Evolutionary conservation across 1,284 basidiomycete genomes (phyloP), one percentile per base, ranked within the genome.

Genomic region (Ustilago hordei): DNA sequence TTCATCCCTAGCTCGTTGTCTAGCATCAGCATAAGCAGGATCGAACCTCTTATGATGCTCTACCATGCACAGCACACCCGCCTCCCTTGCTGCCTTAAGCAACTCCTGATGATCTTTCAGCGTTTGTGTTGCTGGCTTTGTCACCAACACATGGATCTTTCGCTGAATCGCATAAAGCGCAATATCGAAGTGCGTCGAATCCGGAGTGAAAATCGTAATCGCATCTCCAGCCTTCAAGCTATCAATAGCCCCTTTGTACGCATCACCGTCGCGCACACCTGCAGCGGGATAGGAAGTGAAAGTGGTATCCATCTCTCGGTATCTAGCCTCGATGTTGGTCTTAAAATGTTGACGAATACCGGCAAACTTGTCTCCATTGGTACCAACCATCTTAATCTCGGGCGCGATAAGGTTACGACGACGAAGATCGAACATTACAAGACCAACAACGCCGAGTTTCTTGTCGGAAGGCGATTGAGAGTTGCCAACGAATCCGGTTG

Each of bases 381-480:
- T 92, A 13, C 93, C 93, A 55, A 92, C 93, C 92, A 94, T 94
- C 56, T 90, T 90, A 38, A 94, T 90, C 64, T 91, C 86, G 77
- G 87, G 84, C 31, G 83, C 78, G 76, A 92, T 93, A 89, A 95
- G 95, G 67, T 92, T 93, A 38, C 92, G 88, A 75, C 94, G 90
- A 72, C 93, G 91, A 53, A 96, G 90, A 86, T 96, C 95, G 79
- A 96, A 96, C 78, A 94, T 90, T 35, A 94, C 95, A 67, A 96
- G 88, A 31, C 90, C 95, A 69, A 96, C 93, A 48, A 97, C 95
- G 70, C 88, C 88, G 53, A 89, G 93, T 89, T 95, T 96, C 88
- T 96, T 96, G 88, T 96, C 95, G 8, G 94, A 95, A 84, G 92
- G 94, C 23, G 94, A 95, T 52, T 93, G 92, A n/a, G 94, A 93